Base-by-base conservation (phyloP, 306 rosid genomes). In the Cicer chorassanicum region DNA sequence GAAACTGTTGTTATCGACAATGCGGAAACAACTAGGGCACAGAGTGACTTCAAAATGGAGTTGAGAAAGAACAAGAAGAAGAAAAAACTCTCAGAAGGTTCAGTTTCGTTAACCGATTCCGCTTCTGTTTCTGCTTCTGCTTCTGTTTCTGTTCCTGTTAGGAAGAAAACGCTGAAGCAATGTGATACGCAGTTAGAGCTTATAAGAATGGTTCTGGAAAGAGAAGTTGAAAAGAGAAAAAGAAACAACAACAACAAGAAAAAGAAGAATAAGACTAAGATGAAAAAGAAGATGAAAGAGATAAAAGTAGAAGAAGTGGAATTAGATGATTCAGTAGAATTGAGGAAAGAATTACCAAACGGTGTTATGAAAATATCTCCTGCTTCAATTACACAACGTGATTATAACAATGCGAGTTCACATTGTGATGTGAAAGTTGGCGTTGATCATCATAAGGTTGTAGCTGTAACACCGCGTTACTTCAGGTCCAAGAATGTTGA, bases 301-400 rank as follows among this genome's bases (percentile, higher is more conserved):
- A 63, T 63, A 11, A 77, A 79, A 38, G 76, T 60, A 40, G 70
- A 65, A 46, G 80, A 71, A 9, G 68, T 36, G 11, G 92, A 82
- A 59, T 81, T 80, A 65, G 62, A 76, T 7, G 55, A 82, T 5
- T 78, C 74, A 39, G 87, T 74, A 46, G 95, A 84, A 74, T 78
- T 95, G 61, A 92, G 84, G 44, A 89, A 92, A 74, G 90, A 95
- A 77, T 88, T 95, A 83, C 96, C 98, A 0, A 86, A 95, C 55
- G 99, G 99, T n/a, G 83, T 86, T 6, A 95, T 95, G 99, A 96
- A 92, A 53, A 95, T 95, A 48, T 85, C 99, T 29, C 87, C 96
- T 1, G 88, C 93, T 21, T 81, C 86, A 13, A 79, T 24, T 24
- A 24, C 87, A 2, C 79, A 79, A 0, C 73, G n/a, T 40, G 84